Evolutionary conservation across 1,139 yeast genomes (phyloP).

Genomic region (Taphrina betulina): DNA sequence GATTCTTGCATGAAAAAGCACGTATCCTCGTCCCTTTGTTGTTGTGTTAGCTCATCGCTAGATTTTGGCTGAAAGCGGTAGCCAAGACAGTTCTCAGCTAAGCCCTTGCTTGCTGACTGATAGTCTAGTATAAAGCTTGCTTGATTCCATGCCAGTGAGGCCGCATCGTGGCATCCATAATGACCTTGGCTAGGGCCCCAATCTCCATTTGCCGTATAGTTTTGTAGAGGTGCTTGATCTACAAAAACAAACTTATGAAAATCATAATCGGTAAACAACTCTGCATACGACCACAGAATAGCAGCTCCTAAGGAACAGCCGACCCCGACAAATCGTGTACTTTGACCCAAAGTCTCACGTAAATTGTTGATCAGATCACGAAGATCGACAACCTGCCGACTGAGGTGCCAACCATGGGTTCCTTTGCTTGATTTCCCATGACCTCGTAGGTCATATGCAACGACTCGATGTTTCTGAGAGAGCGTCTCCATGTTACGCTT

Average conservation of each 20-base stretch:
- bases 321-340: conserved; percentile 4
- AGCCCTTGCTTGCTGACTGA: conserved; percentile 5
- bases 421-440: conserved; percentile 25
- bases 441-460: conserved; percentile 27
- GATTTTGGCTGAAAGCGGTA: conserved; percentile 16
- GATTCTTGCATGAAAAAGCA: conserved; percentile 12
- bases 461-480: conserved; percentile 1
- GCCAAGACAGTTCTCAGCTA: conserved; percentile 22
- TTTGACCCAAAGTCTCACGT: not conserved
- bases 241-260: conserved; percentile 24
- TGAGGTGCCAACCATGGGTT: conserved; percentile 18
- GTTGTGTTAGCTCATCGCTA: not conserved
- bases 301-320: conserved; percentile 32
- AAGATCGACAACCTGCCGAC: conserved; percentile 20
- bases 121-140: conserved; percentile 8
- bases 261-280: conserved; percentile 12
- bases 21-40: conserved; percentile 1
- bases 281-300: conserved; percentile 22
- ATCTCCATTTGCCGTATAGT: conserved; percentile 17
- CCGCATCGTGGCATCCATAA: conserved; percentile 32
- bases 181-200: conserved; percentile 23
- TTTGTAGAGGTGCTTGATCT: conserved; percentile 29
- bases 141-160: conserved; percentile 30
- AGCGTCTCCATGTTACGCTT: conserved; percentile 3
- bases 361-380: conserved; percentile 8